Evolutionary conservation across 257 asterid species (phyloP).

Genomic region (Rauvolfia tetraphylla): DNA sequence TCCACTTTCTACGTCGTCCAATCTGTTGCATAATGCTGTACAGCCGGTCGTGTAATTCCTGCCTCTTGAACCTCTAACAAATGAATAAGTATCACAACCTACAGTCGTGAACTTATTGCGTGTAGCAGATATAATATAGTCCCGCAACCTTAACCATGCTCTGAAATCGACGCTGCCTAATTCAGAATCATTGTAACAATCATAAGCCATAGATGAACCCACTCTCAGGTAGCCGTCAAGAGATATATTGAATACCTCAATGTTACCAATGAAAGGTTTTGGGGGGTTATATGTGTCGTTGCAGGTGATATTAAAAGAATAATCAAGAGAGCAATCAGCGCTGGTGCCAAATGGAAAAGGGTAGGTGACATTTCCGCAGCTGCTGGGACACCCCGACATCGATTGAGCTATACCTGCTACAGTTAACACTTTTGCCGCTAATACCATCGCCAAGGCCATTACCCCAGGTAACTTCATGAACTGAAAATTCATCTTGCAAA

Average conservation of each 20-base stretch:
- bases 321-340: not conserved
- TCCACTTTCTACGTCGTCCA: conserved; percentile 6
- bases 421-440: not conserved
- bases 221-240: conserved; percentile 22
- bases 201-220: conserved; percentile 15
- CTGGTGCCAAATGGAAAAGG: not conserved
- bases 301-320: not conserved
- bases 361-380: not conserved
- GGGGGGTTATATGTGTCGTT: not conserved
- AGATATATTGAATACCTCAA: conserved; percentile 17
- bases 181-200: conserved; percentile 21
- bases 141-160: conserved; percentile 1
- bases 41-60: conserved; percentile 19
- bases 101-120: conserved; percentile 23
- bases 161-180: not conserved
- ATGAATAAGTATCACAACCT: conserved; percentile 36
- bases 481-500: too few species aligned
- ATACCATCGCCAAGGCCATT: not conserved
- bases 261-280: not conserved
- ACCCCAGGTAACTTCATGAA: too few species aligned
- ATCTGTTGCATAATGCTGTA: conserved; percentile 21
- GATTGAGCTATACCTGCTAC: not conserved
- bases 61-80: not conserved
- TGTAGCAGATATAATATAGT: conserved; percentile 18
- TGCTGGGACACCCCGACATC: not conserved